These are phyloP conservation scores for Phascolomyces articulosus DNA, from an alignment of 371 early-diverging fungal species.

Conservation along the genomic window DNA sequence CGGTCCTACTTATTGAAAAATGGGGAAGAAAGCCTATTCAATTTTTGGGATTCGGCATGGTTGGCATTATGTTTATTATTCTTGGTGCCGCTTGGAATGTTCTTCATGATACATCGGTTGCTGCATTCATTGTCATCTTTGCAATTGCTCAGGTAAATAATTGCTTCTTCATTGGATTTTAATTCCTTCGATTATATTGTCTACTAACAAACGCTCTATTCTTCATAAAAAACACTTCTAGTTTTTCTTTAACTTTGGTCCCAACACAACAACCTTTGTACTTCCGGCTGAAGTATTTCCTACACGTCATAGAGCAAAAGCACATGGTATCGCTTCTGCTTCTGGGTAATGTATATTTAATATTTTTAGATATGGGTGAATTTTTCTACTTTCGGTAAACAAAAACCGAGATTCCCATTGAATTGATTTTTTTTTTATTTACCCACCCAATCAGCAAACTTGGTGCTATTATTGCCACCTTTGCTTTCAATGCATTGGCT, in stretches of 20 bases:
- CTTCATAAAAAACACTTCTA: no score
- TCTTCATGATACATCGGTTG: conserved; percentile 24
- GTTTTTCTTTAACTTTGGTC: conserved; percentile 75
- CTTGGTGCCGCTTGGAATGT: conserved; percentile 57
- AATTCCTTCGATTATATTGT: no score
- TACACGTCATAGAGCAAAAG: conserved; percentile 60
- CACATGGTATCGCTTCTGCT: conserved; percentile 73
- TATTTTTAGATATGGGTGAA: no score
- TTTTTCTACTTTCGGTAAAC: no score
- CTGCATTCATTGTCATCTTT: conserved; percentile 52
- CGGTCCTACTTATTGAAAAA: conserved; percentile 73
- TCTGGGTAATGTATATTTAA: conserved; percentile 31
- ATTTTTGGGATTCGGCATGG: conserved; percentile 70
- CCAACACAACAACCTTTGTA: conserved; percentile 51
- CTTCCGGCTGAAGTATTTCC: conserved; percentile 56
- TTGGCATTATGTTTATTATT: conserved; percentile 70
- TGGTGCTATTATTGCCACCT: conserved; percentile 65
- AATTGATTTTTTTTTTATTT: no score
- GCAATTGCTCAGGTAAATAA: conserved; percentile 40
- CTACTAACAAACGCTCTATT: no score
- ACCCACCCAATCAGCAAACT: conserved; percentile 32
- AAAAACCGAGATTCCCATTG: no score
- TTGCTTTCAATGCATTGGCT: conserved; percentile 52
- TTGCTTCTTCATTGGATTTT: no score
- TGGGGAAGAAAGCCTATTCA: conserved; percentile 80